Evolutionary conservation across 192 early-diverging fungal genomes (phyloP).

Genomic region (Phycomyces nitens): DNA sequence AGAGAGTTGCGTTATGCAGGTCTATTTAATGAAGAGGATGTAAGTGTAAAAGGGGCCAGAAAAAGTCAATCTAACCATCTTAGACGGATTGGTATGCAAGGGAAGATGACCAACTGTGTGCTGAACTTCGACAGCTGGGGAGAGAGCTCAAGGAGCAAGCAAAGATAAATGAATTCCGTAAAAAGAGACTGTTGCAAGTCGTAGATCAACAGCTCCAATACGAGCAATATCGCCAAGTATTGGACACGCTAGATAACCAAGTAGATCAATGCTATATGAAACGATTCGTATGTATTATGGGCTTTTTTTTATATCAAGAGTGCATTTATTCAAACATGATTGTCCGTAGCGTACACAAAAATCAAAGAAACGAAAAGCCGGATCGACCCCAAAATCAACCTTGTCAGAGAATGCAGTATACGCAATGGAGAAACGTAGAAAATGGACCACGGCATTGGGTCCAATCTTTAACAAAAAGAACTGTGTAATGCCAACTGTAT

Average conservation of each 20-base stretch:
- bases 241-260: slow-evolving; percentile 86
- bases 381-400: slow-evolving; percentile 41
- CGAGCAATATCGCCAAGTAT: slow-evolving; percentile 83
- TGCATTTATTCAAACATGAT: no score
- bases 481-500: slow-evolving; percentile 37
- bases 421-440: slow-evolving; percentile 60
- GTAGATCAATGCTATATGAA: slow-evolving; percentile 86
- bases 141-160: slow-evolving; percentile 69
- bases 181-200: slow-evolving; percentile 59
- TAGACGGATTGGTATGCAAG: slow-evolving; percentile 63
- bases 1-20: slow-evolving; percentile 83
- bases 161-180: slow-evolving; percentile 63
- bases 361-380: slow-evolving; percentile 64
- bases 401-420: slow-evolving; percentile 66
- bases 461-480: slow-evolving; percentile 43
- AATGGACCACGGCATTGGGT: slow-evolving; percentile 62
- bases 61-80: no score
- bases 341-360: slow-evolving; percentile 56
- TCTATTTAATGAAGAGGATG: slow-evolving; percentile 73
- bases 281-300: slow-evolving; percentile 67
- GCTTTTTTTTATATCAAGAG: not conserved
- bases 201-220: slow-evolving; percentile 73
- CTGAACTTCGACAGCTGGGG: slow-evolving; percentile 65
- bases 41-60: slow-evolving; percentile 42
- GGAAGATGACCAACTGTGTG: slow-evolving; percentile 74